phyloP scores from a whole-genome alignment of 2,329 filamentous ascomycete genomes.

The Corynespora cassiicola region DNA sequence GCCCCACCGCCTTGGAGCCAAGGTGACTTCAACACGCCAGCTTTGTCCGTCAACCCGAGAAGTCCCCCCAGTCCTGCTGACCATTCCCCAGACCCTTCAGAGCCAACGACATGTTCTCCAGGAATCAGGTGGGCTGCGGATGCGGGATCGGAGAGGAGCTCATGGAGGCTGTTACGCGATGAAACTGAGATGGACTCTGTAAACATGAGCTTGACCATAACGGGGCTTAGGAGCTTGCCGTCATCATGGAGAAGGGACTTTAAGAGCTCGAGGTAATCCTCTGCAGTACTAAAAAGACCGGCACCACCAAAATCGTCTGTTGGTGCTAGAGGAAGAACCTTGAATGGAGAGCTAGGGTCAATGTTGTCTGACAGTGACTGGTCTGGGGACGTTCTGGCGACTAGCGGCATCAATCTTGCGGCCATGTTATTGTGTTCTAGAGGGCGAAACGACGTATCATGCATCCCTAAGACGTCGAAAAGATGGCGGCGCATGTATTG shows the following conservation, averaged over 20 bases:
- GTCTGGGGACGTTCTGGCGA: slow-evolving; percentile 10
- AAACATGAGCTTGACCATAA: slow-evolving; percentile 23
- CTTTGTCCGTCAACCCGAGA: slow-evolving; percentile 18
- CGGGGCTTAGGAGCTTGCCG: slow-evolving; percentile 18
- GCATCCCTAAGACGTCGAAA: slow-evolving; percentile 28
- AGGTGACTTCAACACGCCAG: slow-evolving; percentile 16
- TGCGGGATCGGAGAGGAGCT: slow-evolving; percentile 6
- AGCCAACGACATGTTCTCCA: slow-evolving; percentile 18
- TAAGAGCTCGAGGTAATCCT: slow-evolving; percentile 25
- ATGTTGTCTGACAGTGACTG: slow-evolving; percentile 11
- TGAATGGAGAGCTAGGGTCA: background rate
- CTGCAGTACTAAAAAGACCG: slow-evolving; percentile 23
- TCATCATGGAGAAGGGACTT: slow-evolving; percentile 25
- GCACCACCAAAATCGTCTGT: slow-evolving; percentile 26
- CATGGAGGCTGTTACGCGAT: slow-evolving; percentile 11
- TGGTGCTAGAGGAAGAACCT: slow-evolving; percentile 2
- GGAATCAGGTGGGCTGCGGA: slow-evolving; percentile 21
- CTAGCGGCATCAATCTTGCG: slow-evolving; percentile 23
- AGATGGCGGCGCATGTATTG: slow-evolving; percentile 32
- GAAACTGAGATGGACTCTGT: slow-evolving; percentile 10
- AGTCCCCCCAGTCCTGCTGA: slow-evolving; percentile 21
- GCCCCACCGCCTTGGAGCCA: slow-evolving; percentile 28
- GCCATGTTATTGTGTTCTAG: slow-evolving; percentile 14
- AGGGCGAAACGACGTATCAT: slow-evolving; percentile 26
- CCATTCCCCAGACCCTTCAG: slow-evolving; percentile 16